Evolutionary conservation across 148 eudicot species (phyloP).

Genomic region (Salicornia ramosissima): DNA sequence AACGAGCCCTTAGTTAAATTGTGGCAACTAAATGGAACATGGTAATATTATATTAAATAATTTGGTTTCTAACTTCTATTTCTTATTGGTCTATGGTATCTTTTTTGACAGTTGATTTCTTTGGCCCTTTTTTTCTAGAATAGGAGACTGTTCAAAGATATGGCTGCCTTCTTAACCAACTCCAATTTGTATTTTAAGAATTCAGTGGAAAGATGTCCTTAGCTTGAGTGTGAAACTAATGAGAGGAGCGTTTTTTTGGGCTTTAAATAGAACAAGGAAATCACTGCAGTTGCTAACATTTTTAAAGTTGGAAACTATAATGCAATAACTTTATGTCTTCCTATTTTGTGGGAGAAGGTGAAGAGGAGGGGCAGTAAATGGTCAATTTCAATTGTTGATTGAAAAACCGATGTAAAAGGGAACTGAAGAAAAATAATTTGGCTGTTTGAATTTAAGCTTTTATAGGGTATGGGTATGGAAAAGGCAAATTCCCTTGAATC

Average conservation of each 20-base stretch:
- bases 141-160: no score
- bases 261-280: not conserved
- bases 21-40: no score
- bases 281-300: not conserved
- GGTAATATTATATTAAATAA: not conserved
- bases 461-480: not conserved
- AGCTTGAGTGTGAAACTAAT: not conserved
- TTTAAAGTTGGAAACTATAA: not conserved
- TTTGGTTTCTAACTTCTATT: not conserved
- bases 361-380: not conserved
- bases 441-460: not conserved
- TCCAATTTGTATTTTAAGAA: not conserved
- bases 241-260: not conserved
- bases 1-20: no score
- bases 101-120: not conserved
- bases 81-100: not conserved
- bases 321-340: not conserved
- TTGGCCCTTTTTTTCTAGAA: no score
- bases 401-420: not conserved
- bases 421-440: not conserved
- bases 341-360: not conserved
- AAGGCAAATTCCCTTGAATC: not conserved
- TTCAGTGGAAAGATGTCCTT: not conserved
- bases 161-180: not conserved
- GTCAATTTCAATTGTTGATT: not conserved